phyloP scores from a whole-genome alignment of 345 rosid genomes.

The Moricandia moricandioides region DNA sequence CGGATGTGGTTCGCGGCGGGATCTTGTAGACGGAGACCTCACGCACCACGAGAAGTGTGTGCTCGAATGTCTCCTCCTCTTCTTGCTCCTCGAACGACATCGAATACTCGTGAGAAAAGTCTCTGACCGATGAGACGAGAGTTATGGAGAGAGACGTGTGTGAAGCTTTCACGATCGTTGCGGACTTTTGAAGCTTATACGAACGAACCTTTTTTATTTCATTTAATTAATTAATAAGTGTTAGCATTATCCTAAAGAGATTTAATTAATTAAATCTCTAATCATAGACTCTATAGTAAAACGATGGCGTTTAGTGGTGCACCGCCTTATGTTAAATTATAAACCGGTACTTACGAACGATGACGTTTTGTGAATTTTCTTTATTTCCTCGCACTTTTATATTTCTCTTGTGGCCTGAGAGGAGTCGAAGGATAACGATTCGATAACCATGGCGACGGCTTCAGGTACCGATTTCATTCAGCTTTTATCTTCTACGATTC shows the following conservation, averaged over 20 bases:
- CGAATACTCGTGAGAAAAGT: background rate
- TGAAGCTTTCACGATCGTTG: slow-evolving; percentile 21
- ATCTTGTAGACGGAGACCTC: slow-evolving; percentile 91
- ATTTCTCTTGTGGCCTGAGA: background rate
- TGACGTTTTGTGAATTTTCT: background rate
- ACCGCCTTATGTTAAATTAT: background rate
- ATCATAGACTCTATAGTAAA: background rate
- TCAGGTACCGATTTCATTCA: slow-evolving; percentile 14
- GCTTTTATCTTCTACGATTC: background rate
- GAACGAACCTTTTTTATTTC: background rate
- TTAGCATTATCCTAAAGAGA: background rate
- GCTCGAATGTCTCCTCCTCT: slow-evolving; percentile 88
- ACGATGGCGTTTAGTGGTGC: background rate
- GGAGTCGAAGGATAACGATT: slow-evolving; percentile 4
- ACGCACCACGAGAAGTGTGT: slow-evolving; percentile 91
- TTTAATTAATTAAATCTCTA: background rate
- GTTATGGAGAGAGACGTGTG: slow-evolving; percentile 26
- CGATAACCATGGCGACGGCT: slow-evolving; percentile 34
- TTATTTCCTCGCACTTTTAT: background rate
- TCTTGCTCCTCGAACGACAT: slow-evolving; percentile 94
- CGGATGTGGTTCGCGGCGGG: slow-evolving; percentile 91
- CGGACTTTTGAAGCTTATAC: slow-evolving; percentile 28
- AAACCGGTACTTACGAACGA: background rate
- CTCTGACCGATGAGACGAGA: background rate
- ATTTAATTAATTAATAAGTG: too few species aligned